These are phyloP conservation scores for Eucalyptus sp. DNA, from an alignment of 345 rosid species.

Conservation along the genomic window DNA sequence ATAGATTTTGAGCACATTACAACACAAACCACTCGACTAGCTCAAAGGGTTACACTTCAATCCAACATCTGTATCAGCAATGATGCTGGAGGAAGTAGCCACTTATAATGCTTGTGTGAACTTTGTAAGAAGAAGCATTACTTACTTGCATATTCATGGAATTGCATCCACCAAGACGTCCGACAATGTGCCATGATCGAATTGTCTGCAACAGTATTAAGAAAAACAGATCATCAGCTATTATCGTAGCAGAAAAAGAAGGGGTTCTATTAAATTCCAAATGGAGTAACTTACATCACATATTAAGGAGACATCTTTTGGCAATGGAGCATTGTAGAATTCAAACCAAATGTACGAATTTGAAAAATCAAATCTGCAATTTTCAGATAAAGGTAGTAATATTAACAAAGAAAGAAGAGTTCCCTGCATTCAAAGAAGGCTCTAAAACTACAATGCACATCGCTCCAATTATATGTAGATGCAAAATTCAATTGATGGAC, in stretches of 20 bases:
- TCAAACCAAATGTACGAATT: constrained; percentile 92
- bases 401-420: not conserved
- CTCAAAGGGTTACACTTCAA: not conserved
- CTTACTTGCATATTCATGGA: constrained; percentile 97
- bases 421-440: not conserved
- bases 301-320: constrained; percentile 68
- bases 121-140: not conserved
- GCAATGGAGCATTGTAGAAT: constrained; percentile 69
- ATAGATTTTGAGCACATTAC: not conserved
- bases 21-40: not conserved
- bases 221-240: not conserved
- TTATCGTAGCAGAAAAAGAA: not conserved
- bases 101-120: not conserved
- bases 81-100: not conserved
- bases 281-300: constrained; percentile 52
- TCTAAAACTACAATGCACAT: not conserved
- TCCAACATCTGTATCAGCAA: not conserved
- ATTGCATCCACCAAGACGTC: constrained; percentile 95
- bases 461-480: not conserved
- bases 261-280: not conserved
- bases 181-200: constrained; percentile 90
- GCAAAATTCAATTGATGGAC: not conserved
- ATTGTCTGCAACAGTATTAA: constrained; percentile 40
- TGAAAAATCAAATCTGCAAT: constrained; percentile 69
- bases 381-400: not conserved